Evolutionary conservation across 2,329 filamentous ascomycete species (phyloP).

Genomic region (Zymoseptoria crescenta): DNA sequence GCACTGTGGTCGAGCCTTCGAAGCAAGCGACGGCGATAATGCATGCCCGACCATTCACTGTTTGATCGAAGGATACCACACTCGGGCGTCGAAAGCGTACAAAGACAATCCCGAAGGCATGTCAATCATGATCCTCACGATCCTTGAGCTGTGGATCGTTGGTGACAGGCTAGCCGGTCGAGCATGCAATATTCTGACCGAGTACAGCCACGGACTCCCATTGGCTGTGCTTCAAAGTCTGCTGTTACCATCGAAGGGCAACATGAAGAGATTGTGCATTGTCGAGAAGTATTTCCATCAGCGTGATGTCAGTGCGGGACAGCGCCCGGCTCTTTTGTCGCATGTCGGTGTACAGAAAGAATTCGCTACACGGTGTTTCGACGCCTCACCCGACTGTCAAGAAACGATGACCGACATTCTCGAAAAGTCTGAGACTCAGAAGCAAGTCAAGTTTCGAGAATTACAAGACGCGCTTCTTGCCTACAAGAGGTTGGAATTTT

Average conservation of each 20-base stretch:
- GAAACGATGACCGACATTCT: constrained; percentile 30
- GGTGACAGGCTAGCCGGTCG: constrained; percentile 45
- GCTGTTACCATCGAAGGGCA: constrained; percentile 38
- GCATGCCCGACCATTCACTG: constrained; percentile 5
- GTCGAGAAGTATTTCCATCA: constrained; percentile 45
- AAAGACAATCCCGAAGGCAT: constrained; percentile 41
- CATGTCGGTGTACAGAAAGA: constrained; percentile 24
- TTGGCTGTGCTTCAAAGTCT: constrained; percentile 48
- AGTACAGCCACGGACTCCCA: constrained; percentile 48
- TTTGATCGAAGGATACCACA: constrained; percentile 15
- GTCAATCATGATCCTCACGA: constrained; percentile 45
- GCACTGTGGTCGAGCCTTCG: background rate
- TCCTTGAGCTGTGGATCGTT: constrained; percentile 51
- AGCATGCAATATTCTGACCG: constrained; percentile 41
- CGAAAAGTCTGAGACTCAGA: constrained; percentile 20
- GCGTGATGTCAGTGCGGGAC: constrained; percentile 28
- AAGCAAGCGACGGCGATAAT: background rate
- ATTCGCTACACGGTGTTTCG: constrained; percentile 43
- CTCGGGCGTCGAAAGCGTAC: constrained; percentile 30
- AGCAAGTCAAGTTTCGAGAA: constrained; percentile 33
- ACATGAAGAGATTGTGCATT: constrained; percentile 44
- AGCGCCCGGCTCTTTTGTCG: constrained; percentile 38
- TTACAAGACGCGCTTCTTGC: constrained; percentile 16
- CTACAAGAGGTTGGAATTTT: background rate
- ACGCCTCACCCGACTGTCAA: constrained; percentile 17